Conservation (phyloP, 2,329 filamentous ascomycete genomes). For the Colletotrichum tropicale region DNA sequence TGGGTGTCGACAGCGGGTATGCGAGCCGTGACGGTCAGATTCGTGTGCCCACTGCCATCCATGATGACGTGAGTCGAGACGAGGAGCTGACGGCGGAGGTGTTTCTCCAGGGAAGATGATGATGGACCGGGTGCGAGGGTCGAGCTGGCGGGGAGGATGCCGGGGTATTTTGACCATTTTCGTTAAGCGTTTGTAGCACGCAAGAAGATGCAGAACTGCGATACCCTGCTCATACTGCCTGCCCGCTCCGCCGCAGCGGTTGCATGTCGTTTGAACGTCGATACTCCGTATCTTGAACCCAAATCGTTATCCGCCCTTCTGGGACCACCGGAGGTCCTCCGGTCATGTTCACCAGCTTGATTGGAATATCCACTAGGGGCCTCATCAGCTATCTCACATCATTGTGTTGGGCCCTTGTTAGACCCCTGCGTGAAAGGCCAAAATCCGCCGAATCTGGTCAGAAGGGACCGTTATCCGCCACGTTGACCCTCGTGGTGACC, state of each 20-base stretch:
- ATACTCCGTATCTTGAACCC: background rate
- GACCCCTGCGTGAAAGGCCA: background rate
- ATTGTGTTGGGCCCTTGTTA: background rate
- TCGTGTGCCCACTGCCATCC: background rate
- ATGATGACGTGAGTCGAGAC: background rate
- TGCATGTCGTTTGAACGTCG: background rate
- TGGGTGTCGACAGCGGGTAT: conserved; percentile 1
- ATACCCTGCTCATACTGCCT: background rate
- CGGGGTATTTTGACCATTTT: background rate
- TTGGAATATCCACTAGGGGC: background rate
- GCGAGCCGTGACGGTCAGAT: background rate
- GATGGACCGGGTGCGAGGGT: background rate
- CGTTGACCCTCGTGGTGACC: background rate
- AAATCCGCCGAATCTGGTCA: background rate
- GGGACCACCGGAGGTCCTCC: background rate
- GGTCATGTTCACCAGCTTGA: background rate
- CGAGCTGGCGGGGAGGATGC: background rate
- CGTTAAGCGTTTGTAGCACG: background rate
- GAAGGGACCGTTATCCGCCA: conserved; percentile 4
- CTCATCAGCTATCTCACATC: background rate
- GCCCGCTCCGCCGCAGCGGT: background rate
- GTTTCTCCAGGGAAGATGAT: background rate
- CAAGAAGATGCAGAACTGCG: background rate
- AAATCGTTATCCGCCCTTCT: background rate
- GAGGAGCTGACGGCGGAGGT: background rate